phyloP scores from a whole-genome alignment of 148 eudicot species.

The Vaccinium vitisidaea region DNA sequence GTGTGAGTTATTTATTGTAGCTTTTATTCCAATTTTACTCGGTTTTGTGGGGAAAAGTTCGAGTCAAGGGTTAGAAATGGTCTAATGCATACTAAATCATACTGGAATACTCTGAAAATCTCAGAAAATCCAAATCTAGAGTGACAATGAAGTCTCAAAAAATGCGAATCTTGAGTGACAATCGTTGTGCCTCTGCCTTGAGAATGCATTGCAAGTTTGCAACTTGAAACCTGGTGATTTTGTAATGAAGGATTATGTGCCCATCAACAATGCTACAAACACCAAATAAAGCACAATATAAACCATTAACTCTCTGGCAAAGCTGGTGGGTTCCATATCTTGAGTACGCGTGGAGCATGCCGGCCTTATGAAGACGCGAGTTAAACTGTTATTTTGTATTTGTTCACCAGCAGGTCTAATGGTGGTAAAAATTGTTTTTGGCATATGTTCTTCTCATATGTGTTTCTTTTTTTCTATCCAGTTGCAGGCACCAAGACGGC shows the following conservation, averaged over 20 bases:
- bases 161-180: neutral
- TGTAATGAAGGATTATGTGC: neutral
- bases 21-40: neutral
- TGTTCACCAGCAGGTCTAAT: neutral
- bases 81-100: neutral
- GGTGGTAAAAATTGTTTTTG: neutral
- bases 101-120: neutral
- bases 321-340: neutral
- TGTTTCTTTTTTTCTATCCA: conserved; percentile 10
- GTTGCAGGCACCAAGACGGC: conserved; percentile 76
- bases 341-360: neutral
- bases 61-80: neutral
- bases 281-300: neutral
- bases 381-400: neutral
- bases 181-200: neutral
- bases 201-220: neutral
- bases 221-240: neutral
- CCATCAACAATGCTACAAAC: neutral
- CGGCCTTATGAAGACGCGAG: neutral
- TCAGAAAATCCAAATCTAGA: neutral
- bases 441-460: neutral
- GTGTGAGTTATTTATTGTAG: neutral
- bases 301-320: neutral
- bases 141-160: no score
- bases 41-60: neutral